phyloP scores from a whole-genome alignment of 345 rosid species.

The Geranium rotundifolium region DNA sequence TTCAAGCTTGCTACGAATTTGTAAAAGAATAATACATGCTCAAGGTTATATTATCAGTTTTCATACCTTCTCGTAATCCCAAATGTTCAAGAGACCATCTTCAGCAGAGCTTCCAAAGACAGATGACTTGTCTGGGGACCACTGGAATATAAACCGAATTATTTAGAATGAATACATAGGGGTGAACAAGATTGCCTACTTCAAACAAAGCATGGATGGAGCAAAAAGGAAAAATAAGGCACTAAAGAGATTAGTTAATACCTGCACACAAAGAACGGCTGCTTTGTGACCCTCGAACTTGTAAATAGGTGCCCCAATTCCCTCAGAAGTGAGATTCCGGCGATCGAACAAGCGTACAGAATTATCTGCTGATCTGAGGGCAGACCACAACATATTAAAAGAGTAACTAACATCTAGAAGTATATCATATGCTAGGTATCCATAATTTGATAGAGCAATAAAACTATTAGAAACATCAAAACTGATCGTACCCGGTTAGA shows the following conservation, averaged over 20 bases:
- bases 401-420: background rate
- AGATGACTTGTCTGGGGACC: slow-evolving; percentile 82
- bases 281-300: slow-evolving; percentile 86
- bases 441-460: slow-evolving; percentile 3
- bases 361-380: slow-evolving; percentile 86
- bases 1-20: background rate
- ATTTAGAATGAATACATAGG: background rate
- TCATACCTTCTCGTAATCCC: slow-evolving; percentile 83
- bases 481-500: slow-evolving; percentile 63
- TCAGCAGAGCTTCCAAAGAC: slow-evolving; percentile 97
- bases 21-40: background rate
- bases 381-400: slow-evolving; percentile 3
- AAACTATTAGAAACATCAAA: slow-evolving; percentile 4
- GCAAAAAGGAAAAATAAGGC: background rate
- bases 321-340: slow-evolving; percentile 63
- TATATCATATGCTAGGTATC: background rate
- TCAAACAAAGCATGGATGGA: background rate
- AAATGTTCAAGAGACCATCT: slow-evolving; percentile 84
- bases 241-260: slow-evolving; percentile 8
- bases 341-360: slow-evolving; percentile 88
- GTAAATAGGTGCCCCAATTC: slow-evolving; percentile 63
- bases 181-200: background rate
- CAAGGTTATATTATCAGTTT: slow-evolving; percentile 7
- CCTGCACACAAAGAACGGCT: slow-evolving; percentile 95
- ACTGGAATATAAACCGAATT: slow-evolving; percentile 30